Conservation (phyloP, 345 rosid genomes). For the Murraya paniculata region DNA sequence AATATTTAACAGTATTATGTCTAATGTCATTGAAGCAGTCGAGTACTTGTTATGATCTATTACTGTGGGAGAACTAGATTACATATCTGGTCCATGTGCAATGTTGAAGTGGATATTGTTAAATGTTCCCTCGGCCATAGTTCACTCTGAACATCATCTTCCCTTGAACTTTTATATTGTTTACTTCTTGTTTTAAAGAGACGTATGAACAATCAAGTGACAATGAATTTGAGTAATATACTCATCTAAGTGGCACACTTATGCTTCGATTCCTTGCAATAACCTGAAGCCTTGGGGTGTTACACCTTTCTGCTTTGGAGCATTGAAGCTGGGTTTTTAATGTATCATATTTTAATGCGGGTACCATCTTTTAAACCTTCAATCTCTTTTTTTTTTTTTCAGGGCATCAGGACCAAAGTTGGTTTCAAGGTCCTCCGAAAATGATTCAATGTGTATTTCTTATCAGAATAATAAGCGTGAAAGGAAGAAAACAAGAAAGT, state of each 20-base stretch:
- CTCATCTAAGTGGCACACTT: neutral
- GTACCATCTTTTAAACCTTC: neutral
- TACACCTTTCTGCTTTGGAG: neutral
- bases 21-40: neutral
- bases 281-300: neutral
- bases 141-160: neutral
- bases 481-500: slow-evolving; percentile 51
- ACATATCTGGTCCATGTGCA: neutral
- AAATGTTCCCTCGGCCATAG: neutral
- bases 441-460: slow-evolving; percentile 19
- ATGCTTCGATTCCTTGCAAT: neutral
- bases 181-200: neutral
- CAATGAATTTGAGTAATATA: neutral
- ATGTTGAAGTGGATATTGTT: neutral
- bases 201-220: neutral
- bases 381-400: slow-evolving; percentile 17
- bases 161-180: neutral
- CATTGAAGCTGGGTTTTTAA: neutral
- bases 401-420: slow-evolving; percentile 33
- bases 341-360: neutral
- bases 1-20: neutral
- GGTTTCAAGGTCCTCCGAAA: slow-evolving; percentile 18
- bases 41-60: neutral
- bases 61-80: neutral
- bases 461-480: slow-evolving; percentile 23